These are phyloP conservation scores for Dactylellina parvicollis DNA, from an alignment of 2,329 filamentous ascomycete genomes.

Conservation along the genomic window DNA sequence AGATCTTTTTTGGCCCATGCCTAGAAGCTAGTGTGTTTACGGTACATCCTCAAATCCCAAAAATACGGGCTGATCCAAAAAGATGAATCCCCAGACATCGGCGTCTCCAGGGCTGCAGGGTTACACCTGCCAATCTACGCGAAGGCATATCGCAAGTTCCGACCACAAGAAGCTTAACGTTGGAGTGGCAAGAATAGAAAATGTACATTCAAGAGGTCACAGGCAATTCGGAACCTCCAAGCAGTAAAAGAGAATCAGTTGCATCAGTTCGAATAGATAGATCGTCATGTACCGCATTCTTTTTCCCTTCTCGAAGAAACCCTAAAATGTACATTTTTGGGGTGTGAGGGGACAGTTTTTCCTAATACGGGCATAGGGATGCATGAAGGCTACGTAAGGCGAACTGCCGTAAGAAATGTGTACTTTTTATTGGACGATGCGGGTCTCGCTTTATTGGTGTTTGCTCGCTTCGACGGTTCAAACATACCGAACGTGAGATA, in stretches of 20 bases:
- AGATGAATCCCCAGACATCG: constrained; percentile 11
- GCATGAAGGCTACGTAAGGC: constrained; percentile 21
- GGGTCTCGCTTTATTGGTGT: not conserved
- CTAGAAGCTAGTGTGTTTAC: too few species aligned
- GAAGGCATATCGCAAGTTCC: constrained; percentile 23
- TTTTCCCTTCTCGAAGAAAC: constrained; percentile 13
- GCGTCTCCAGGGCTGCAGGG: constrained; percentile 38
- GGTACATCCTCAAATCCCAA: too few species aligned
- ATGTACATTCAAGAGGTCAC: not conserved
- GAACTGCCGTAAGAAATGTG: too few species aligned
- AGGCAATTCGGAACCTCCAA: constrained; percentile 12
- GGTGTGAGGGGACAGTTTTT: constrained; percentile 22
- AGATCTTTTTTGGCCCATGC: too few species aligned
- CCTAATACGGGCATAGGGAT: constrained; percentile 22
- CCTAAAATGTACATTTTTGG: not conserved
- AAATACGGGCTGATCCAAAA: not conserved
- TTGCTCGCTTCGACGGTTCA: constrained; percentile 26
- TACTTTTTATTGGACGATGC: not conserved
- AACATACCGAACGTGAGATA: not conserved
- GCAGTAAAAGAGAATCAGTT: not conserved
- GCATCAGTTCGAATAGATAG: not conserved
- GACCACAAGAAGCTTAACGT: constrained; percentile 11
- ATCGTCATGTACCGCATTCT: not conserved
- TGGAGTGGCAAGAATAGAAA: not conserved
- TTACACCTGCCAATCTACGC: constrained; percentile 1